Evolutionary conservation across 257 asterid genomes (phyloP).

Genomic region (Rhazya stricta): DNA sequence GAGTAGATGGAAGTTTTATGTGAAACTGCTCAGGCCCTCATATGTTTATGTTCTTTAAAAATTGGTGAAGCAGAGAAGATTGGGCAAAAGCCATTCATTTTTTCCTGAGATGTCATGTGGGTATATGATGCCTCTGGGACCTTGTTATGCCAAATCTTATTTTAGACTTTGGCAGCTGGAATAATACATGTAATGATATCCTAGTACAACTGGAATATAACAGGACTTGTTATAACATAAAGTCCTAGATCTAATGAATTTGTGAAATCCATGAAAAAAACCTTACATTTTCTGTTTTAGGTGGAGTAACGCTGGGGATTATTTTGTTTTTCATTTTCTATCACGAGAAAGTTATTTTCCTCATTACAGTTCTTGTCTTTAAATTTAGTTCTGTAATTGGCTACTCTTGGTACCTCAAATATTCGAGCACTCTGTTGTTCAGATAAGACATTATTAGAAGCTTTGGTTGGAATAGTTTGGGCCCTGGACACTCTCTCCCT

Average conservation of each 20-base stretch:
- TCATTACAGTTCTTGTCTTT: background rate
- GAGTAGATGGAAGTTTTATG: background rate
- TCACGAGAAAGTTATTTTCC: background rate
- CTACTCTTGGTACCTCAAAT: background rate
- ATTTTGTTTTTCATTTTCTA: background rate
- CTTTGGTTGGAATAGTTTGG: background rate
- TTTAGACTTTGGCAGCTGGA: background rate
- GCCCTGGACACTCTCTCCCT: background rate
- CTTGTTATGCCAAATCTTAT: background rate
- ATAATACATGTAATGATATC: background rate
- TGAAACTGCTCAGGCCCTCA: background rate
- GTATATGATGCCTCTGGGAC: background rate
- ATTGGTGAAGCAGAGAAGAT: constrained; percentile 1
- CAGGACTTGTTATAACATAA: background rate
- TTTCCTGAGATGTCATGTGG: background rate
- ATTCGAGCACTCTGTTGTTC: background rate
- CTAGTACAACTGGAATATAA: background rate
- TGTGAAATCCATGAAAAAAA: constrained; percentile 3
- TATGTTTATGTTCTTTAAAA: background rate
- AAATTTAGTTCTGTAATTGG: background rate
- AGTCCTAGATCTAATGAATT: background rate
- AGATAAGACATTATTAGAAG: background rate
- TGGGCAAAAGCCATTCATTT: background rate
- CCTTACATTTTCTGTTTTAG: background rate
- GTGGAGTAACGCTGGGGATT: background rate